Evolutionary conservation across 169 alveolate species (phyloP).

Genomic region (Haemoproteus tartakovskyi): DNA sequence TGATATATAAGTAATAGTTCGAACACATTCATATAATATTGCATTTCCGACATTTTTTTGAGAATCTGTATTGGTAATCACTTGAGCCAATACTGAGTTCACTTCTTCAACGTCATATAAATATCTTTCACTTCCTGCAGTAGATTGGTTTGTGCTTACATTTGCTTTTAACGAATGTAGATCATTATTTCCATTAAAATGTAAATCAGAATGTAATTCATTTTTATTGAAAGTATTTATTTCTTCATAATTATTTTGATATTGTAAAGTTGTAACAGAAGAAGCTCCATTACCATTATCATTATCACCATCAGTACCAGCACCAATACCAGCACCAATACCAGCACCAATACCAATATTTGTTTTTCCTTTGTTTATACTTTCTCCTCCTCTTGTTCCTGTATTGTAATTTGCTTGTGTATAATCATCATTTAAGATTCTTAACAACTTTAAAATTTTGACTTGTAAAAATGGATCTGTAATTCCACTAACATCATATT

Average conservation of each 20-base stretch:
- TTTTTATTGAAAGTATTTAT: background rate
- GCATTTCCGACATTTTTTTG: slow-evolving; percentile 96
- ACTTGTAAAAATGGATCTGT: slow-evolving; percentile 78
- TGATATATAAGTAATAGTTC: slow-evolving; percentile 92
- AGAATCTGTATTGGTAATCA: slow-evolving; percentile 93
- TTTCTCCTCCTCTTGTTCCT: background rate
- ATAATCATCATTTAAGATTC: slow-evolving; percentile 60
- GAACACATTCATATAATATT: slow-evolving; percentile 96
- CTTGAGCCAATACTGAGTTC: slow-evolving; percentile 89
- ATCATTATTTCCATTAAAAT: background rate
- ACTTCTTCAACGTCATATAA: slow-evolving; percentile 87
- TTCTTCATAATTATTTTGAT: background rate
- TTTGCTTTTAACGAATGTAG: background rate
- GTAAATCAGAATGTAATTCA: background rate
- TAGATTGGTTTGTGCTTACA: background rate
- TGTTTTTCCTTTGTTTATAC: background rate
- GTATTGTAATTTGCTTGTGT: background rate
- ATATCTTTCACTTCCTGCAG: background rate
- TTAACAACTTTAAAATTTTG: slow-evolving; percentile 68
- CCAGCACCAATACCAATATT: background rate
- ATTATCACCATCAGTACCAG: background rate
- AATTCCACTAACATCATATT: slow-evolving; percentile 69
- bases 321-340: background rate
- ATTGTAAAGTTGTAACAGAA: too few relatives aligned
- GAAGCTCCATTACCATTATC: background rate